Evolutionary conservation across 1,284 basidiomycete genomes (phyloP), one percentile per base, ranked within the genome.

Genomic region (Fomes fomentarius): DNA sequence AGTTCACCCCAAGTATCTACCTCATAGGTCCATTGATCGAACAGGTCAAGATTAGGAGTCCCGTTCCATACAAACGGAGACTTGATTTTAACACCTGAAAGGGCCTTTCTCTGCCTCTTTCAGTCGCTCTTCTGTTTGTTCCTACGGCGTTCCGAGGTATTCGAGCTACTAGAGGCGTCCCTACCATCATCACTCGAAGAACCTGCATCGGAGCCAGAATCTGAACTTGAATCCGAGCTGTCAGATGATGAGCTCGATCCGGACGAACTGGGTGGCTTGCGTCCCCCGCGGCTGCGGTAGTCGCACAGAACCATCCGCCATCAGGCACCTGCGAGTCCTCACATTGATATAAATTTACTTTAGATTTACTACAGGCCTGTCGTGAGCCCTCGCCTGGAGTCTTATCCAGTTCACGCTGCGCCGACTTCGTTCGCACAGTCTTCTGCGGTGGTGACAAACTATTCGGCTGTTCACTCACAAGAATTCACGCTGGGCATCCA

Each of bases 1-100:
- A 59, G 25, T 15, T 56, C 35, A 2, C 21, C 15, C 59, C 59
- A 61, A 15, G 44, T 56, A n/a, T 61, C 53, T 10, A 62, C 48
- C 12, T 59, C 58, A 28, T 60, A 62, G 0, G 49, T 57, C 52
- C 54, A 62, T 15, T 60, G 45, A 28, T 62, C 60, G 38, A 57
- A 62, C 1, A 47, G 4, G 28, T 59, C 57, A 5, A 63, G 45
- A 28, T 63, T 56, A 0, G 58, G 25, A 1, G 7, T 19, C 1
- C 61, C 61, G 37, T 63, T 39, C 52, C 56, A 63, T 1, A 56
- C 44, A 17, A 47, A 52, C 1, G 25, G 41, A 6, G 41, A 12
- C 25, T 43, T 43, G 15, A 43, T 28, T 4, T 31, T 30, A 1
- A 43, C 41, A 11, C 41, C 41, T 11, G 41, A n/a, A 14, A 43